Evolutionary conservation across 2,329 filamentous ascomycete genomes (phyloP), one percentile per base, ranked within the genome.

Genomic region (Thelonectria discophora): DNA sequence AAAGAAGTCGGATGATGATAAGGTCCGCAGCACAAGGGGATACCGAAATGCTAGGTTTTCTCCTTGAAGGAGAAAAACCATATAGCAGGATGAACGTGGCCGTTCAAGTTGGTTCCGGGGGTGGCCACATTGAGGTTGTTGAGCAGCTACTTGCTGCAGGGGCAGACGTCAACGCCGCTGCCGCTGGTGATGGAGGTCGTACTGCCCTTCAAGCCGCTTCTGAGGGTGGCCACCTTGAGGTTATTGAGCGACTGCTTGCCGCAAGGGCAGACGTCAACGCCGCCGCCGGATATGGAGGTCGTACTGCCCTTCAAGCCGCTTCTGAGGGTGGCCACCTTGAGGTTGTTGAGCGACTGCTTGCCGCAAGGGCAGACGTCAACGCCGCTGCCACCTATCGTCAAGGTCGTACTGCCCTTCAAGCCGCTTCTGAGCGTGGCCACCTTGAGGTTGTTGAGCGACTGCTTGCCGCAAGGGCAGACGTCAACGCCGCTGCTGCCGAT

Each of bases 191-290:
- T 3, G 34, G 1, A 15, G 30, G 30, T 10, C 6, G 6, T 20
- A 54, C 24, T 45, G 51, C 51, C 3, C 51, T 54, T 12, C 15
- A 46, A 2, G 24, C 13, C 13, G 50, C 50, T 17, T 2, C 39
- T 13, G 4, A 12, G 27, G 27, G 21, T 13, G 21, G 46, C 21
- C 11, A 32, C 21, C 2, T 40, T 13, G 37, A 40, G 11, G 46
- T 50, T 52, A 37, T 46, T 43, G 10, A 47, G 34, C 12, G 20
- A 21, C 45, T 60, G n/a, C n/a, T 57, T 15, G 17, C 11, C 5
- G 34, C 30, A 13, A 17, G 48, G 18, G 48, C 48, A 21, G 27
- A 51, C 17, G 20, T 51, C 6, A 51, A 51, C 39, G 11, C 24
- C 17, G 32, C 37, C 17, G 37, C 37, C 17, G 13, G 13, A 5